Base-by-base conservation (phyloP, 2,329 filamentous ascomycete genomes). In the Aspergillus vadensis region DNA sequence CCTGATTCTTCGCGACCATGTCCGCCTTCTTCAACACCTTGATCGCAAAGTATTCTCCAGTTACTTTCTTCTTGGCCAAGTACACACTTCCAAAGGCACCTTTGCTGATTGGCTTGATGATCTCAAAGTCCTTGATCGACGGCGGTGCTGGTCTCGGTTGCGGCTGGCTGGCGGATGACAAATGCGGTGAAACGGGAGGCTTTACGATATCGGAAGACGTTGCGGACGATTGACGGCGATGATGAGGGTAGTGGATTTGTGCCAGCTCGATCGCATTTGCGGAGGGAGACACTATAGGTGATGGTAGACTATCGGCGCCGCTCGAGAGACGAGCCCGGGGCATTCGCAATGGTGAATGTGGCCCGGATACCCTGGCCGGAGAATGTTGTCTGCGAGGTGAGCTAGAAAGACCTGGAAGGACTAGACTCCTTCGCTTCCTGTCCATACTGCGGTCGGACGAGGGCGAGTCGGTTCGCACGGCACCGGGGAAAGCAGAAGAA, bases 1-100 rank as follows among this genome's bases (percentile, higher is more conserved):
- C 93, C 74, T 99, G 95, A 75, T 99, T 99, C 79, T 99, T 99
- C 63, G 95, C 95, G 64, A 99, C 92, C 95, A 99, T 99, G 81
- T 99, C 95, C n/a, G 95, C 93, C 78, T 99, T 99, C 74, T 98
- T 98, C 61, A 99, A 78, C 1, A 98, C 95, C 74, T 99, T 99
- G 80, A 99, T 98, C 9, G 95, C 95, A 75, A 94, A 99, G 76
- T 99, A 99, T 71, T 99, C 95, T 49, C 93, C 94, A 0, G 96
- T 99, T 0, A 92, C 95, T 77, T 97, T 98, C 83, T 99, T 99
- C 80, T 98, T 99, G 0, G 95, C 94, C 32, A 99, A 80, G 72
- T 99, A 99, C 7, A 99, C 95, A 74, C 95, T 98, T 5, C 95
- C 95, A 75, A 99, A 99, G 4, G 95, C 95, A 53, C 95, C 95